Conservation (phyloP, 1,284 basidiomycete species). For the Irpex sp. region DNA sequence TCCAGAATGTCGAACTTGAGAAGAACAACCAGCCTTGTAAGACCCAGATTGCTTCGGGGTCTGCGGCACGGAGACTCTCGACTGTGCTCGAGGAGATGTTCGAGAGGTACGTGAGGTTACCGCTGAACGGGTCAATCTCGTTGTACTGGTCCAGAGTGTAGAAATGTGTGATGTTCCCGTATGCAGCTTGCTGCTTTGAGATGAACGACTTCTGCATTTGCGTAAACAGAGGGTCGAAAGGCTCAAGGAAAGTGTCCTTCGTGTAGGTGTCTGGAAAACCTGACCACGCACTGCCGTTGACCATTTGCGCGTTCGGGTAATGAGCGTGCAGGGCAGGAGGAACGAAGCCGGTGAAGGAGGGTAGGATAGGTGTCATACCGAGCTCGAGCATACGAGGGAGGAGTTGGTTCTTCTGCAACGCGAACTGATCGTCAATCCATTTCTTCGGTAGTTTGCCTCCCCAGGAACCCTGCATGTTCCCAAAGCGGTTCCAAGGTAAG, state of each 20-base stretch:
- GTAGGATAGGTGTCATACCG: slow-evolving; percentile 40
- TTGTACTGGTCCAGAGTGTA: slow-evolving; percentile 45
- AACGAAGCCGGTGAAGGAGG: slow-evolving; percentile 40
- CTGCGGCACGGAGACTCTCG: slow-evolving; percentile 31
- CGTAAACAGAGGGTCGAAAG: slow-evolving; percentile 34
- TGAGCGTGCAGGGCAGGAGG: slow-evolving; percentile 28
- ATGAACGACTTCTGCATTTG: slow-evolving; percentile 36
- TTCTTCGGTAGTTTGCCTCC: slow-evolving; percentile 29
- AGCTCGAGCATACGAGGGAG: slow-evolving; percentile 37
- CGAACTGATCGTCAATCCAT: slow-evolving; percentile 36
- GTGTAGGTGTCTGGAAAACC: slow-evolving; percentile 30
- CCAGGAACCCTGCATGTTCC: slow-evolving; percentile 39
- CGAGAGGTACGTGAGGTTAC: slow-evolving; percentile 31
- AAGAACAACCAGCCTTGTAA: slow-evolving; percentile 44
- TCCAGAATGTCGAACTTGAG: slow-evolving; percentile 32
- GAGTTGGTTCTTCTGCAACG: slow-evolving; percentile 31
- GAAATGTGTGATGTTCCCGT: slow-evolving; percentile 35
- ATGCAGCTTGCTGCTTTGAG: slow-evolving; percentile 33
- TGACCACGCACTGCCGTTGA: slow-evolving; percentile 31
- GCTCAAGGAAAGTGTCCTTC: slow-evolving; percentile 36
- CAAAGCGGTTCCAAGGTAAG: slow-evolving; percentile 38
- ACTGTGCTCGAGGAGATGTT: slow-evolving; percentile 31
- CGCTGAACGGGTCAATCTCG: slow-evolving; percentile 35
- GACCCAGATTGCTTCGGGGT: slow-evolving; percentile 37
- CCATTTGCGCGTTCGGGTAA: slow-evolving; percentile 34